phyloP scores from a whole-genome alignment of 352 stramenopile genomes.

The Phytophthora citricola region DNA sequence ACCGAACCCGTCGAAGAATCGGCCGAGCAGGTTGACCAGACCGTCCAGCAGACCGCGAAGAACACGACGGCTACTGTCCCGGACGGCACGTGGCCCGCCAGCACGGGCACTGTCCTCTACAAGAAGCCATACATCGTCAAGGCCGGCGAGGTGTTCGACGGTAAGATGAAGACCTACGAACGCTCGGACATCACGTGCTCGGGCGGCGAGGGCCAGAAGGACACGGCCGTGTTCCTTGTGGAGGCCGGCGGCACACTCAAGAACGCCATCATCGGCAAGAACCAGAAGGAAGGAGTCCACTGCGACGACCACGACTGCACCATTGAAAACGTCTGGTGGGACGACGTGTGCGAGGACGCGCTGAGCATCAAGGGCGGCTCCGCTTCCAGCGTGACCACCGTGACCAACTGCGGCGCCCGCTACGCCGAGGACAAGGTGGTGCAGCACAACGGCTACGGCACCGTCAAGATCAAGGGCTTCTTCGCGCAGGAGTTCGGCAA shows the following conservation, averaged over 20 bases:
- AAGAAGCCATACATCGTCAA: neutral
- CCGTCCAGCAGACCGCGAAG: slow-evolving; percentile 2
- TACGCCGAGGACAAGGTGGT: slow-evolving; percentile 51
- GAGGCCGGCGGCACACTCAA: neutral
- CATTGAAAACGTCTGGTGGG: neutral
- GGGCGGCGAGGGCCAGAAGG: neutral
- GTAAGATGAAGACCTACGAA: neutral
- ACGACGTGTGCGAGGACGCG: slow-evolving; percentile 1
- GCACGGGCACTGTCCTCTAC: neutral
- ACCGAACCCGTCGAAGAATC: slow-evolving; percentile 1
- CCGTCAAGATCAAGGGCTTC: neutral
- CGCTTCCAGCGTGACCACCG: slow-evolving; percentile 24
- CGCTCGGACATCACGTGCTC: slow-evolving; percentile 1
- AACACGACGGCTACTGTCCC: slow-evolving; percentile 7
- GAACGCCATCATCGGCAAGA: slow-evolving; percentile 1
- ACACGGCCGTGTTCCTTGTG: neutral
- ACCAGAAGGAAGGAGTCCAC: neutral
- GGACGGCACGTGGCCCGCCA: slow-evolving; percentile 12
- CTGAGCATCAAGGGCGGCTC: slow-evolving; percentile 10
- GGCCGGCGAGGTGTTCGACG: neutral
- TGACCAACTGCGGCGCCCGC: slow-evolving; percentile 40
- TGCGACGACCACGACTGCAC: slow-evolving; percentile 1
- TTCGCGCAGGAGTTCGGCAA: neutral
- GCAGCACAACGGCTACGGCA: slow-evolving; percentile 11
- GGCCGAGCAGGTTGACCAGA: slow-evolving; percentile 1